Evolutionary conservation across 208 protist genomes (phyloP), one percentile per base, ranked within the genome.

Genomic region (Herpetomonas samuelpessoai): DNA sequence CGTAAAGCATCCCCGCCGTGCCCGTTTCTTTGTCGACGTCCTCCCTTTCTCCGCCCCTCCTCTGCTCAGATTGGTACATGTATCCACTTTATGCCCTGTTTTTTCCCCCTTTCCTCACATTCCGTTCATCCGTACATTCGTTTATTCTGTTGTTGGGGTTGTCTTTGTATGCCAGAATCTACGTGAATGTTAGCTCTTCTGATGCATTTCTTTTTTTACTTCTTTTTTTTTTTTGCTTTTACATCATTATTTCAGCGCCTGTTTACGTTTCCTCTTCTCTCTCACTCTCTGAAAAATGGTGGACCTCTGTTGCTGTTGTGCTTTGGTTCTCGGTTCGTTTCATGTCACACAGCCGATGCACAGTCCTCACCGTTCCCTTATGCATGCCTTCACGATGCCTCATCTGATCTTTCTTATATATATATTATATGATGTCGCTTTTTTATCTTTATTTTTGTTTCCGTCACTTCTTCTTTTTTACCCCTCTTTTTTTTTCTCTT

Each of bases 221-320:
- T 49, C 19, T 60, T 60, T 48, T 60, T 60, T 48, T 56, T 56
- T 56, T 18, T 56, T 38, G n/a, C 35, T 56, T 18, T 56, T 56
- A 56, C 10, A 41, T 16, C 46, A 21, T 19, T 51, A 7, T 9
- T n/a, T n/a, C n/a, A n/a, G n/a, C n/a, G n/a, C n/a, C n/a, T n/a
- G n/a, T n/a, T n/a, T n/a, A n/a, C n/a, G n/a, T n/a, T n/a, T n/a
- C n/a, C n/a, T n/a, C n/a, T n/a, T n/a, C n/a, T n/a, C n/a, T n/a
- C n/a, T n/a, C n/a, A n/a, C n/a, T n/a, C n/a, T n/a, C n/a, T n/a
- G n/a, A n/a, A n/a, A n/a, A n/a, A n/a, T n/a, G n/a, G n/a, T n/a
- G n/a, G n/a, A n/a, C n/a, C n/a, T n/a, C n/a, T n/a, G n/a, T n/a
- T n/a, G n/a, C n/a, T n/a, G n/a, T n/a, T n/a, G n/a, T n/a, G n/a